Base-by-base conservation (phyloP, 768 basidiomycete genomes). In the Termitomyces sp. region DNA sequence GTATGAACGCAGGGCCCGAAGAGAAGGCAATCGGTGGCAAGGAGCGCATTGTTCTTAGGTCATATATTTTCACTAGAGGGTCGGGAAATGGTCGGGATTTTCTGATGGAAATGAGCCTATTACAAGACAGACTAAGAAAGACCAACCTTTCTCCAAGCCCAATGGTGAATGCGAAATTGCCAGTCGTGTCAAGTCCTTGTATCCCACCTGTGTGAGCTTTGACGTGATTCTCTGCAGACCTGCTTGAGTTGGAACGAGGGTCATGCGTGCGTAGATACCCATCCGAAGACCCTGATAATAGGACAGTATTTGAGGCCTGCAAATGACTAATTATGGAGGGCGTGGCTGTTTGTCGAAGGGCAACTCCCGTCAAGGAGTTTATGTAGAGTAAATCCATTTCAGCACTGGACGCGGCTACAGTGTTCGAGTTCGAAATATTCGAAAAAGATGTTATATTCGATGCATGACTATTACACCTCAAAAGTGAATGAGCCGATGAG, bases 61-160 rank as follows among this genome's bases (percentile, higher is more conserved):
- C 96, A 66, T 89, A 97, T 13, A 98, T 80, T 73, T 96, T 97
- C 63, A 99, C 93, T 36, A 95, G 78, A 3, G 94, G 92, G 70
- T 98, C 96, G 0, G 92, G 90, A 56, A 89, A 82, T 5, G 95
- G 93, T 50, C 89, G 87, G 7, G 89, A 87, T 72, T 91, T 93
- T 71, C 95, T 97, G 67, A 59, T 20, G 32, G 12, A 23, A 14
- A 54, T 41, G 8, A 50, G 44, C 13, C 35, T 5, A 57, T n/a
- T 51, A 6, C n/a, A 52, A 44, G 4, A 23, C 3, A 55, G n/a
- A 18, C 8, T 18, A 40, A 7, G 18, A 32, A 43, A 48, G 46
- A 36, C 38, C 47, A 61, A 93, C 95, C 93, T 87, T 73, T 92
- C 79, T 3, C 89, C 88, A 74, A 88, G 88, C 13, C 95, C 95